These are phyloP conservation scores for Plantago ovata DNA, from an alignment of 257 asterid genomes.

Conservation along the genomic window DNA sequence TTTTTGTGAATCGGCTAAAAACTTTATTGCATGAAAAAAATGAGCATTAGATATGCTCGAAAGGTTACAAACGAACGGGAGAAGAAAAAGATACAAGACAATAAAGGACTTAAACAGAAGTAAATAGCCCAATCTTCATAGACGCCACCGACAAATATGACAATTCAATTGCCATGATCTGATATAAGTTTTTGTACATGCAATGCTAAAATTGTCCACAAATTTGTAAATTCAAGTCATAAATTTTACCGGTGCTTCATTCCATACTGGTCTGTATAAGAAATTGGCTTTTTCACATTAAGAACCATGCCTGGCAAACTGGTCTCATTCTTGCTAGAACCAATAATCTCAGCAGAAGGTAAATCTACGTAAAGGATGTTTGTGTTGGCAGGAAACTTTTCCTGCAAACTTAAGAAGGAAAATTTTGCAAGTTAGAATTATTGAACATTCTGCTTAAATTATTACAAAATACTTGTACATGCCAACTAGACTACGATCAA, in stretches of 20 bases:
- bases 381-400: slow-evolving; percentile 92
- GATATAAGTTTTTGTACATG: slow-evolving; percentile 15
- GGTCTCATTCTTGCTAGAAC: slow-evolving; percentile 57
- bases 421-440: slow-evolving; percentile 29
- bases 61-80: too few relatives aligned
- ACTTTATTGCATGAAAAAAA: too few relatives aligned
- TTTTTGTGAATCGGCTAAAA: too few relatives aligned
- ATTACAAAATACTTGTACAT: neutral
- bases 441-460: slow-evolving; percentile 17
- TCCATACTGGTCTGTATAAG: slow-evolving; percentile 80
- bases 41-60: too few relatives aligned
- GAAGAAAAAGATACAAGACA: too few relatives aligned
- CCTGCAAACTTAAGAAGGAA: slow-evolving; percentile 68
- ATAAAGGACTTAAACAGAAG: slow-evolving; percentile 2
- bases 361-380: slow-evolving; percentile 91
- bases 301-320: slow-evolving; percentile 96
- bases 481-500: neutral
- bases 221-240: slow-evolving; percentile 12
- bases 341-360: slow-evolving; percentile 80
- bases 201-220: slow-evolving; percentile 7
- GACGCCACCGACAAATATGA: slow-evolving; percentile 3
- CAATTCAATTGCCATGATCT: neutral
- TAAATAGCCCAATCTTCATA: too few relatives aligned
- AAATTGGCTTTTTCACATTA: slow-evolving; percentile 74
- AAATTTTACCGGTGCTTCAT: slow-evolving; percentile 63